Evolutionary conservation across 2,329 filamentous ascomycete genomes (phyloP), one percentile per base, ranked within the genome.

Genomic region (Monilinia fructicola): DNA sequence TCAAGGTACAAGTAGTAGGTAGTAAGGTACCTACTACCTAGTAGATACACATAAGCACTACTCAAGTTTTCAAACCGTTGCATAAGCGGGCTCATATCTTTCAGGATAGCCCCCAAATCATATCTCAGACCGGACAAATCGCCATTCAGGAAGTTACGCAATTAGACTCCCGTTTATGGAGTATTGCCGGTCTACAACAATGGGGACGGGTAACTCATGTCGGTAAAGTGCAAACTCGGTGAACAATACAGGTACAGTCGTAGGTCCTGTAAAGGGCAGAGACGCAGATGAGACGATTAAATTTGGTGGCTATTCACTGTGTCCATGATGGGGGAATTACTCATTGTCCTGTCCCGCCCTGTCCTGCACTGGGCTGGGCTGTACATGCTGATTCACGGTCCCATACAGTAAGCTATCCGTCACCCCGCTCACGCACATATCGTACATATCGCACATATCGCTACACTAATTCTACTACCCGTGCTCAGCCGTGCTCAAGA

Each of bases 291-390:
- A 35, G 31, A 35, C 23, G 6, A n/a, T 23, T 26, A 59, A 59
- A 59, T 18, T 48, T 59, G 55, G 55, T 26, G 55, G 55, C 42
- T 59, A 16, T 31, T 59, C 40, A 59, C 40, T 58, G 38, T 42
- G 4, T 18, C 44, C 16, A 38, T 46, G 42, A 18, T 18, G 5
- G 44, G 16, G 44, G 16, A 38, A 2, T 14, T 38, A 56, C 16
- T 16, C 54, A 44, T 38, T 56, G 23, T 56, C 14, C 14, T 44
- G 40, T n/a, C n/a, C n/a, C n/a, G n/a, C n/a, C n/a, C 54, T 56
- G 23, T 56, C 14, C 14, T 44, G 40, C 16, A 18, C 40, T 42
- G 40, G 10, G 10, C 40, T 35, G 40, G 11, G 40, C 40, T 42
- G 40, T 42, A 16, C 40, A 4, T 42, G 40, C 40, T 42, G 40